Evolutionary conservation across 176 grass and related monocot genomes (phyloP).

Genomic region (Urochloa ruziziensis): DNA sequence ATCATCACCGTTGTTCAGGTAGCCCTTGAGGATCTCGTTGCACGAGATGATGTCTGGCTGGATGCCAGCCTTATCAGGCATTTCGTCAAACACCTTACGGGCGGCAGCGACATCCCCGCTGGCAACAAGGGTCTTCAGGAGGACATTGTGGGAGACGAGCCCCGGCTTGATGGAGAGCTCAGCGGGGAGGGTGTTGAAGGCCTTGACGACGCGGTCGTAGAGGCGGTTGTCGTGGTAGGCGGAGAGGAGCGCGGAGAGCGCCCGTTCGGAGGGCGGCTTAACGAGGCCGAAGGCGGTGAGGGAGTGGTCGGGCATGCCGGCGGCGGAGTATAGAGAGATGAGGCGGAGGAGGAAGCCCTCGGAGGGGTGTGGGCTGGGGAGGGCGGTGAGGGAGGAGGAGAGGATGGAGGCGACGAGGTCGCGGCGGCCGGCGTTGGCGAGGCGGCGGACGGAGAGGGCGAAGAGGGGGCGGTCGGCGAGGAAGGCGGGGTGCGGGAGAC

Average conservation of each 20-base stretch:
- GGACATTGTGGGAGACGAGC: constrained; percentile 59
- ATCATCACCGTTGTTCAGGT: constrained; percentile 40
- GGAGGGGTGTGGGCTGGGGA: constrained; percentile 45
- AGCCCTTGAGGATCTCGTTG: constrained; percentile 72
- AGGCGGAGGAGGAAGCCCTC: constrained; percentile 77
- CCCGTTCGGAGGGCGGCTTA: constrained; percentile 41
- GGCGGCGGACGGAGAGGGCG: constrained; percentile 43
- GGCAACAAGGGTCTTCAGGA: constrained; percentile 42
- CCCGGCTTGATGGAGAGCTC: constrained; percentile 51
- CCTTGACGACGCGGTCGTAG: constrained; percentile 43
- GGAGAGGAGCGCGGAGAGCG: constrained; percentile 67
- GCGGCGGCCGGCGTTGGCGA: constrained; percentile 46
- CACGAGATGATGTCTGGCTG: constrained; percentile 72
- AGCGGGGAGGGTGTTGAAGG: constrained; percentile 42
- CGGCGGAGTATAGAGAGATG: constrained; percentile 58
- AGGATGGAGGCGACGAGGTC: constrained; percentile 65
- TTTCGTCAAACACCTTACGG: constrained; percentile 51
- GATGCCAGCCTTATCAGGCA: constrained; percentile 34
- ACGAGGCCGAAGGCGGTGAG: constrained; percentile 61
- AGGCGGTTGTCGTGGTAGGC: constrained; percentile 65
- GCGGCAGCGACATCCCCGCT: constrained; percentile 35
- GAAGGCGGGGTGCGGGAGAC: constrained; percentile 41
- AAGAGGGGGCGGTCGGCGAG: constrained; percentile 52
- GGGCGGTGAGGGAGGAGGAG: constrained; percentile 51
- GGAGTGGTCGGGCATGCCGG: constrained; percentile 56